These are phyloP conservation scores for Zymoseptoria pseudotritici DNA, from an alignment of 2,329 filamentous ascomycete genomes.

Conservation along the genomic window DNA sequence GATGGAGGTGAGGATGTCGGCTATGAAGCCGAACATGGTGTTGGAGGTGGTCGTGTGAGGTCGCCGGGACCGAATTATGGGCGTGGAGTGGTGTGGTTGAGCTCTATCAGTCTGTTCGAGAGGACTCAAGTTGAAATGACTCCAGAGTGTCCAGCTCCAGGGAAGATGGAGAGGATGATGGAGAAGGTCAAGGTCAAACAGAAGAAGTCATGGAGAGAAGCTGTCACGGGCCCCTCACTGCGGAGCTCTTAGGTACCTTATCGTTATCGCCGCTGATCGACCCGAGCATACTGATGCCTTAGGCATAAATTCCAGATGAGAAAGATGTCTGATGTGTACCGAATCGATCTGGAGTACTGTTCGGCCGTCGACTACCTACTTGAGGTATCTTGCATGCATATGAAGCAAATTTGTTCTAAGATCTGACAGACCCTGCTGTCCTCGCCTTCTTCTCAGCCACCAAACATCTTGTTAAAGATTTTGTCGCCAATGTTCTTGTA, in stretches of 20 bases:
- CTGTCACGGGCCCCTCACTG: too few species aligned
- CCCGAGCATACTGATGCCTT: too few species aligned
- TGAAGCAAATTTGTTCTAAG: neutral
- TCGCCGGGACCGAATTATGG: neutral
- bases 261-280: too few species aligned
- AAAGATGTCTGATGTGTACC: too few species aligned
- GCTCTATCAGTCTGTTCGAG: neutral
- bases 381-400: neutral
- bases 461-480: conserved; percentile 41
- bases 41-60: conserved; percentile 8
- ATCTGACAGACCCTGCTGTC: neutral
- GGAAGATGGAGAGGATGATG: too few species aligned
- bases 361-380: neutral
- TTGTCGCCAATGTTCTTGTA: conserved; percentile 32
- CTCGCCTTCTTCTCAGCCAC: conserved; percentile 12
- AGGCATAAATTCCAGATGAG: too few species aligned
- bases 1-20: conserved; percentile 70
- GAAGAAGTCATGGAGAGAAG: too few species aligned
- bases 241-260: too few species aligned
- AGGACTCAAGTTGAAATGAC: neutral
- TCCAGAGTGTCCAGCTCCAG: too few species aligned
- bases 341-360: neutral
- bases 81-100: neutral
- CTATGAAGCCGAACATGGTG: conserved; percentile 67
- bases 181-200: too few species aligned